These are phyloP conservation scores for Salicornia ramosissima DNA, from an alignment of 148 eudicot genomes.

Conservation along the genomic window DNA sequence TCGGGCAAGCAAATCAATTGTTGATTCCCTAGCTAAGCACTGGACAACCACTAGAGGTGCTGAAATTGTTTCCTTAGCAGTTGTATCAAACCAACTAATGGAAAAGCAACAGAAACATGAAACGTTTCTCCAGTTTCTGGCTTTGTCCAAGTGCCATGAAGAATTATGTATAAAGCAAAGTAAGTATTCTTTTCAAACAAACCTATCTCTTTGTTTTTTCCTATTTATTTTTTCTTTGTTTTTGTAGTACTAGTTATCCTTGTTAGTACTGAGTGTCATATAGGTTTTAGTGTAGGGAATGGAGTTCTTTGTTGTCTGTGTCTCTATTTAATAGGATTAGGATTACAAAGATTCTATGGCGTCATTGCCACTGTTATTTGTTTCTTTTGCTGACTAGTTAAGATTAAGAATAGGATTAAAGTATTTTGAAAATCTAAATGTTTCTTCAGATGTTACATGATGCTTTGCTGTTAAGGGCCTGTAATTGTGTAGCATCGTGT, in stretches of 20 bases:
- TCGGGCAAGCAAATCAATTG: slow-evolving; percentile 80
- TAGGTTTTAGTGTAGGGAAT: background rate
- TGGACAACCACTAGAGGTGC: slow-evolving; percentile 99
- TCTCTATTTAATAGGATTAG: background rate
- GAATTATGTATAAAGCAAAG: slow-evolving; percentile 72
- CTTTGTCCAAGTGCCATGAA: slow-evolving; percentile 93
- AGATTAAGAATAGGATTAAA: background rate
- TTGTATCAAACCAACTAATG: slow-evolving; percentile 62
- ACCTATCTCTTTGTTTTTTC: background rate
- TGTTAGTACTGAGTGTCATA: background rate
- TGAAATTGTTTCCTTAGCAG: slow-evolving; percentile 70
- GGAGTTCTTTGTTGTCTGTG: background rate
- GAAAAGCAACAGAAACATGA: slow-evolving; percentile 96
- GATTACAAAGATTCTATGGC: background rate
- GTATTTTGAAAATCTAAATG: background rate
- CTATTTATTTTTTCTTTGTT: background rate
- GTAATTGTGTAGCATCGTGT: no score
- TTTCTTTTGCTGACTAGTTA: background rate
- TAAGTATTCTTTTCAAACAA: slow-evolving; percentile 32
- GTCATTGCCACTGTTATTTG: background rate
- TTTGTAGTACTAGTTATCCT: background rate
- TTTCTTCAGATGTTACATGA: slow-evolving; percentile 2
- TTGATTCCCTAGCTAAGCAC: slow-evolving; percentile 93
- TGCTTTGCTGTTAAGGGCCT: no score
- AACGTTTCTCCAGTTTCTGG: slow-evolving; percentile 86